These are phyloP conservation scores for Acidiella bohemica DNA, from an alignment of 495 filamentous ascomycete species.

Conservation along the genomic window DNA sequence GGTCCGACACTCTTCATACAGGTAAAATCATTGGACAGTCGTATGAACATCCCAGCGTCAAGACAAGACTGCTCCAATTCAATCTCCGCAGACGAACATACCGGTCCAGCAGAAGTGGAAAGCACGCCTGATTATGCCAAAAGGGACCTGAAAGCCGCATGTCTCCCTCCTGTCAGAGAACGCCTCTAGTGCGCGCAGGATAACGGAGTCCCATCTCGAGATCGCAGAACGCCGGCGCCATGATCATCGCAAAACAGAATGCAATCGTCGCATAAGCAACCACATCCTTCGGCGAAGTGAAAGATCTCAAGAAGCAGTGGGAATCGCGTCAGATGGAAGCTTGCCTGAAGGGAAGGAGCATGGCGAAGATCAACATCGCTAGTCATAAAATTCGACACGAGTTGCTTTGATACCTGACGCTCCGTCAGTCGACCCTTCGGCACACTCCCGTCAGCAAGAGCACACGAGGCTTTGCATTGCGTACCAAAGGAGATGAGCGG, in stretches of 20 bases:
- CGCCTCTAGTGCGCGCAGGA: not conserved
- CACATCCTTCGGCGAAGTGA: not conserved
- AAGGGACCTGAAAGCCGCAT: no score
- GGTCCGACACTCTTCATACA: no score
- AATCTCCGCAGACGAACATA: no score
- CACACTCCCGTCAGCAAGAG: conserved; percentile 3
- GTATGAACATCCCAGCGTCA: no score
- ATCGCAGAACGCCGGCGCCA: conserved; percentile 1
- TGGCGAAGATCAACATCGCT: conserved; percentile 2
- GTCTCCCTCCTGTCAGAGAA: no score
- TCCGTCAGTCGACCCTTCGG: conserved; percentile 12
- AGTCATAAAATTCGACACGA: conserved; percentile 25
- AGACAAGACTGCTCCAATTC: no score
- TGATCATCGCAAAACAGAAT: not conserved
- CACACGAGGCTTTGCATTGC: not conserved
- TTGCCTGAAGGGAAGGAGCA: no score
- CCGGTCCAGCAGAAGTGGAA: no score
- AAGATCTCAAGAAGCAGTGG: no score
- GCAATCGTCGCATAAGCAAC: not conserved
- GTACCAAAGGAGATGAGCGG: not conserved
- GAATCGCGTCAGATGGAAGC: no score
- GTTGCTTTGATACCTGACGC: conserved; percentile 21
- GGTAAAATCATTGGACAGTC: no score
- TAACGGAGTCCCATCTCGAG: not conserved
- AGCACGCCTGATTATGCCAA: no score